A percentile compares a stretch with the other conserved stretches of the same genome.
Conservation (phyloP, 257 asterid species). For the Leptodermis oblonga region DNA sequence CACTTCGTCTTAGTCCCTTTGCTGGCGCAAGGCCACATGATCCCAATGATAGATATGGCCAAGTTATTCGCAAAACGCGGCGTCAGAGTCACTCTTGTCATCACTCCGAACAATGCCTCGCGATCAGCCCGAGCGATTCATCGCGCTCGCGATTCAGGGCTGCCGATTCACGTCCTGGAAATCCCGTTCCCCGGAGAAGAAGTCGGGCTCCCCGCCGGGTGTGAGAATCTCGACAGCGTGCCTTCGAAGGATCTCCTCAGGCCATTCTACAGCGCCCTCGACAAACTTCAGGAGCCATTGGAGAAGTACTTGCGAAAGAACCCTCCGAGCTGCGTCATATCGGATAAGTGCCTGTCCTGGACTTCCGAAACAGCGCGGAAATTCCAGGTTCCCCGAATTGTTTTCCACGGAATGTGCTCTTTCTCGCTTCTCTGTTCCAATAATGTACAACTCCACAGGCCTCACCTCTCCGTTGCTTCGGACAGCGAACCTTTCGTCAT, state of each 20-base stretch:
- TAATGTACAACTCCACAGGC: constrained; percentile 37
- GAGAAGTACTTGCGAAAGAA: constrained; percentile 30
- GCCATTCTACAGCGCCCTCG: constrained; percentile 45
- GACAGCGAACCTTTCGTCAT: constrained; percentile 43
- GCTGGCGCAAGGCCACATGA: constrained; percentile 50
- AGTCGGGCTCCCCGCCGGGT: constrained; percentile 58
- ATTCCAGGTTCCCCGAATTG: constrained; percentile 51
- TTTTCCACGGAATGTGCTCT: constrained; percentile 71
- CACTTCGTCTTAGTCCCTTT: constrained; percentile 35
- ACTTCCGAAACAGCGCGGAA: constrained; percentile 44
- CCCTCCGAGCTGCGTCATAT: constrained; percentile 78
- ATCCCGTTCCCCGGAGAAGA: constrained; percentile 58
- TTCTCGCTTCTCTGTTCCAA: constrained; percentile 58
- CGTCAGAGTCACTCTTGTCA: constrained; percentile 42
- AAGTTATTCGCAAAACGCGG: constrained; percentile 41
- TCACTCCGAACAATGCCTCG: constrained; percentile 56
- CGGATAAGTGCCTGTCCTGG: constrained; percentile 70
- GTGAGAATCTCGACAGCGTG: constrained; percentile 72
- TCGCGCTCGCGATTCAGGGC: constrained; percentile 42
- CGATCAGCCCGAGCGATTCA: constrained; percentile 34
- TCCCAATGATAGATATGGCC: constrained; percentile 56
- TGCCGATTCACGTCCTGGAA: constrained; percentile 34
- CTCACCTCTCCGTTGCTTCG: constrained; percentile 38
- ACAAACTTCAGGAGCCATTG: constrained; percentile 41
- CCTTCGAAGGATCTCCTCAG: constrained; percentile 52